Evolutionary conservation across 2,329 filamentous ascomycete genomes (phyloP), one percentile per base, ranked within the genome.

Genomic region (Alternaria solani): DNA sequence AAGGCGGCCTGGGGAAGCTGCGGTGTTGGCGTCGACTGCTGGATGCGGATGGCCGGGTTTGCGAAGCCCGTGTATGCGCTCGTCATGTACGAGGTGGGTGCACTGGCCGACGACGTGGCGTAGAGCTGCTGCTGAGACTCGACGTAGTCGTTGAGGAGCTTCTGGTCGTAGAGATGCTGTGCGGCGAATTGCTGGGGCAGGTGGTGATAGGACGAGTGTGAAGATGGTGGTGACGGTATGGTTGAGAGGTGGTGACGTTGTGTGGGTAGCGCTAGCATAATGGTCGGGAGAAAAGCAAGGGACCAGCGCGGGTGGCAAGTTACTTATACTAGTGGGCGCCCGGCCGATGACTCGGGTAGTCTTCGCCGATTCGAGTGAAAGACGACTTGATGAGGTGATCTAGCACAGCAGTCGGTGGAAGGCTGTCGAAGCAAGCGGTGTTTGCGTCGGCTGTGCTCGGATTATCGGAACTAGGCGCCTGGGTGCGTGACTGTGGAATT

Each of bases 1-100:
- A 72, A 77, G 53, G 28, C 59, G 53, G 28, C 59, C 61, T 71
- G 65, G 7, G 70, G 53, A 34, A 72, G 59, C 57, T 79, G 76
- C 26, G 78, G 74, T 43, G 73, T 75, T 16, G 78, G 78, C 23
- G 78, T 79, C 63, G 78, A 79, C 62, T 80, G 78, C 61, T 80
- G 78, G 30, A 80, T 73, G 57, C 78, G 71, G 61, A 80, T 79
- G 30, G 76, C 65, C 51, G 78, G 78, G 57, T 75, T 78, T 49
- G 70, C 64, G 57, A 75, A 76, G 63, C 75, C 71, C 66, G 58
- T 66, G 47, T 72, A 75, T 57, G 73, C 64, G 63, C 64, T 61
- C 62, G 70, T 71, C 76, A 78, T 78, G 66, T 71, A 77, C 64
- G 71, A 67, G 57, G 69, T 67, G 51, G 70, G 49, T 43, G 59